Evolutionary conservation across 225 moss, liverwort and hornwort species (phyloP).

Genomic region (Polytrichum commune): DNA sequence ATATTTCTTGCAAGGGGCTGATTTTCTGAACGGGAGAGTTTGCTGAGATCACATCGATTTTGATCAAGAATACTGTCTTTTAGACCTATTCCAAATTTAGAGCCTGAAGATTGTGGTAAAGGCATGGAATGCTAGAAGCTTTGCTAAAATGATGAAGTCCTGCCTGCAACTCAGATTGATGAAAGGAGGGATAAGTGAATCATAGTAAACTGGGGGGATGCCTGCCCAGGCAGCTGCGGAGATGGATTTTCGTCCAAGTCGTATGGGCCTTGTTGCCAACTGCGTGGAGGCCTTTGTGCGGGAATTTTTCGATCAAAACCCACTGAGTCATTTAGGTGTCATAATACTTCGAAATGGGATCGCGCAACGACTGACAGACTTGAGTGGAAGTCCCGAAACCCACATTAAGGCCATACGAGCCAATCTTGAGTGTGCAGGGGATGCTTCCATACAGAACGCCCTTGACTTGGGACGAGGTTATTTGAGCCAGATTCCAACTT

Average conservation of each 20-base stretch:
- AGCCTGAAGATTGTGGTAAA: not conserved
- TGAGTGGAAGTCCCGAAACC: slow-evolving; percentile 94
- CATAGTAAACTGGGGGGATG: slow-evolving; percentile 43
- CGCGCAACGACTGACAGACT: slow-evolving; percentile 74
- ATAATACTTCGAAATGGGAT: slow-evolving; percentile 78
- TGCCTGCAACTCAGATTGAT: slow-evolving; percentile 42
- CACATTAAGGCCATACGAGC: slow-evolving; percentile 82
- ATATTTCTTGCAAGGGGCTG: too few relatives aligned
- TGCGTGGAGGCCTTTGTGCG: slow-evolving; percentile 90
- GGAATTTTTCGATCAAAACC: slow-evolving; percentile 96
- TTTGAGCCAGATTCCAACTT: slow-evolving; percentile 80
- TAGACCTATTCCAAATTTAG: not conserved
- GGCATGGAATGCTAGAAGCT: not conserved
- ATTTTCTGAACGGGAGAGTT: too few relatives aligned
- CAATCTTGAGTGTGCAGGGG: slow-evolving; percentile 91
- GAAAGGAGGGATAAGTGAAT: slow-evolving; percentile 30
- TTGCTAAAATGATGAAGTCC: slow-evolving; percentile 7
- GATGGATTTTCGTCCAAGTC: slow-evolving; percentile 94
- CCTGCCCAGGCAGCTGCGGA: slow-evolving; percentile 93
- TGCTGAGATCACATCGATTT: too few relatives aligned
- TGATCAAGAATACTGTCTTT: too few relatives aligned
- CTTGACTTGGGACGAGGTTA: slow-evolving; percentile 80
- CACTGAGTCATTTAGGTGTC: slow-evolving; percentile 83
- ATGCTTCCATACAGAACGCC: slow-evolving; percentile 88
- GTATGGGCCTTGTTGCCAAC: slow-evolving; percentile 86